These are phyloP conservation scores for Serendipita sp. DNA, from an alignment of 768 basidiomycete genomes.

Conservation along the genomic window DNA sequence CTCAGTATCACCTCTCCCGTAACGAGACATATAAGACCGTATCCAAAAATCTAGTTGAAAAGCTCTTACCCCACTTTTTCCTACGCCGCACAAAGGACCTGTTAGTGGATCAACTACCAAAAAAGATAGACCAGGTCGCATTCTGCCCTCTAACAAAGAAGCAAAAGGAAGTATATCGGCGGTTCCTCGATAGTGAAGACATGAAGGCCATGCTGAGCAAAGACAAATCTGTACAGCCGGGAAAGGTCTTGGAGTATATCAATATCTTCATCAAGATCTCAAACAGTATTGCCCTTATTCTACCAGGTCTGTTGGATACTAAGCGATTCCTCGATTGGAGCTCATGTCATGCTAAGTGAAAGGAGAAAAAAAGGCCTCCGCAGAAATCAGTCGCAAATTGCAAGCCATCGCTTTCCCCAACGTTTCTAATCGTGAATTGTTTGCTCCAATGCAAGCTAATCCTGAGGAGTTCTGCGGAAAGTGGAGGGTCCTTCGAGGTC, in stretches of 20 bases:
- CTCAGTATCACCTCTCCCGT: neutral
- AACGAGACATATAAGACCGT: constrained; percentile 28
- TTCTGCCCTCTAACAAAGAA: constrained; percentile 72
- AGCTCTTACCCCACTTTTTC: constrained; percentile 70
- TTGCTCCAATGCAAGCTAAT: constrained; percentile 41
- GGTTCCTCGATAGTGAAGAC: constrained; percentile 43
- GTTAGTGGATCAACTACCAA: constrained; percentile 64
- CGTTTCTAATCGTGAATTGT: constrained; percentile 14
- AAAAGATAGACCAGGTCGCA: constrained; percentile 80
- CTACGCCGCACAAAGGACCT: constrained; percentile 68
- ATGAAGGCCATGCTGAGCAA: constrained; percentile 59
- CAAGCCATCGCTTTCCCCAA: constrained; percentile 50
- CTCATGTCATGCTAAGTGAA: too few species aligned
- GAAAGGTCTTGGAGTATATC: constrained; percentile 59
- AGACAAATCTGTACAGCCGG: constrained; percentile 36
- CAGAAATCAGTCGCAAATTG: constrained; percentile 35
- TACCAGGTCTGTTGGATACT: constrained; percentile 47
- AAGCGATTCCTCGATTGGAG: too few species aligned
- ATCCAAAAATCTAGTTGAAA: constrained; percentile 44
- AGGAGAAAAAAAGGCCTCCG: too few species aligned
- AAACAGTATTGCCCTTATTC: constrained; percentile 75
- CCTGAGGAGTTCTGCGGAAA: constrained; percentile 69
- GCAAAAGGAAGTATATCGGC: constrained; percentile 62
- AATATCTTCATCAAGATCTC: constrained; percentile 73
- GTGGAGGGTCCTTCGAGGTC: constrained; percentile 47